Evolutionary conservation across 1,284 basidiomycete genomes (phyloP).

Genomic region (Rhodofomes roseus): DNA sequence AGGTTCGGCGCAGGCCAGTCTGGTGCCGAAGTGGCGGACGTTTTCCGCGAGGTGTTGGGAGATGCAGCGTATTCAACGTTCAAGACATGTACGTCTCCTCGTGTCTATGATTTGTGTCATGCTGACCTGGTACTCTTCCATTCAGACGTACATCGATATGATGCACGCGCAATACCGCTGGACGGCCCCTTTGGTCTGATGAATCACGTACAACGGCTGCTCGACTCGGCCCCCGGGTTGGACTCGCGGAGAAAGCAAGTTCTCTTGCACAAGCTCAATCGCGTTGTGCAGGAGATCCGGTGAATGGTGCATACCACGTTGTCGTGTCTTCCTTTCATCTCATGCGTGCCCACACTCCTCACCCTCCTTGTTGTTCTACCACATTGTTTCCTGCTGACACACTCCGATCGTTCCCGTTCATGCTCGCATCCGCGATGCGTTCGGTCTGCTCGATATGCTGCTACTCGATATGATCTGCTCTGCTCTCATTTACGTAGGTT

Average conservation of each 20-base stretch:
- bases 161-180: conserved; percentile 68
- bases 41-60: conserved; percentile 59
- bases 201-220: conserved; percentile 54
- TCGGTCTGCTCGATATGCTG: background rate
- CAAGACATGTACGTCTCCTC: conserved; percentile 56
- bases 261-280: conserved; percentile 58
- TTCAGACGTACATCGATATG: conserved; percentile 49
- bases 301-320: conserved; percentile 23
- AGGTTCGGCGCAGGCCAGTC: conserved; percentile 35
- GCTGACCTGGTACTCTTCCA: conserved; percentile 1
- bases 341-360: background rate
- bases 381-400: conserved; percentile 2
- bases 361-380: background rate
- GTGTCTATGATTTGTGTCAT: background rate
- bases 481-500: background rate
- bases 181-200: conserved; percentile 69
- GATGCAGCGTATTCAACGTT: conserved; percentile 60
- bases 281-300: conserved; percentile 58
- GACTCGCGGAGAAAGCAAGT: conserved; percentile 43
- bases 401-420: background rate
- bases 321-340: conserved; percentile 1
- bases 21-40: conserved; percentile 52
- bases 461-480: conserved; percentile 2
- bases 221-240: conserved; percentile 42
- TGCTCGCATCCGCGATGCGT: background rate